Conservation (phyloP, 441 rosid genomes). For the Omphalea diandra region DNA sequence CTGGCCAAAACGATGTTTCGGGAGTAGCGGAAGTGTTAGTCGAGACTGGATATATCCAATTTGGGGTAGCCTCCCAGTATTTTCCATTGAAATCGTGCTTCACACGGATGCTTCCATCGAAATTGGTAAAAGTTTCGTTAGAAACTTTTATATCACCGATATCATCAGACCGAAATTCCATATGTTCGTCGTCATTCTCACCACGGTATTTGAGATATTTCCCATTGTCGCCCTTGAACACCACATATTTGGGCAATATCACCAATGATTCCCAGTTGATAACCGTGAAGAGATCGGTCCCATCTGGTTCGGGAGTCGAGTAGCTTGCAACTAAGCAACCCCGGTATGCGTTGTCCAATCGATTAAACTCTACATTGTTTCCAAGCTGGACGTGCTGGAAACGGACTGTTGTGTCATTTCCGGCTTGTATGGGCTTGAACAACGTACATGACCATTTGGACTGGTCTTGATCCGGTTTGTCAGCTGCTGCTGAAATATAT, state of each 20-base stretch:
- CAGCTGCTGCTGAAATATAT: neutral
- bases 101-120: neutral
- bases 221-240: neutral
- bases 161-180: conserved; percentile 4
- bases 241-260: conserved; percentile 12
- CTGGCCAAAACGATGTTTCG: neutral
- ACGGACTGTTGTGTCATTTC: neutral
- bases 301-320: neutral
- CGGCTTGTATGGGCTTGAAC: neutral
- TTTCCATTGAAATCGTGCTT: neutral
- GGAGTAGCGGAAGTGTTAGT: neutral
- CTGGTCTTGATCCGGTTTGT: neutral
- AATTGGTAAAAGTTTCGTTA: neutral
- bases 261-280: conserved; percentile 13
- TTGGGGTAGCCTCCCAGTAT: neutral
- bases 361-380: neutral
- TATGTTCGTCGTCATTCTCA: neutral
- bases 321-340: neutral
- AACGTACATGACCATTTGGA: conserved; percentile 10
- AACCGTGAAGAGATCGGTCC: neutral
- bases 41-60: neutral
- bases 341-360: neutral
- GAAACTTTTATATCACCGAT: neutral
- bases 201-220: conserved; percentile 2
- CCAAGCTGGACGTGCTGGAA: conserved; percentile 2